Evolutionary conservation across 768 basidiomycete species (phyloP).

Genomic region (Gelatoporia subvermispora): DNA sequence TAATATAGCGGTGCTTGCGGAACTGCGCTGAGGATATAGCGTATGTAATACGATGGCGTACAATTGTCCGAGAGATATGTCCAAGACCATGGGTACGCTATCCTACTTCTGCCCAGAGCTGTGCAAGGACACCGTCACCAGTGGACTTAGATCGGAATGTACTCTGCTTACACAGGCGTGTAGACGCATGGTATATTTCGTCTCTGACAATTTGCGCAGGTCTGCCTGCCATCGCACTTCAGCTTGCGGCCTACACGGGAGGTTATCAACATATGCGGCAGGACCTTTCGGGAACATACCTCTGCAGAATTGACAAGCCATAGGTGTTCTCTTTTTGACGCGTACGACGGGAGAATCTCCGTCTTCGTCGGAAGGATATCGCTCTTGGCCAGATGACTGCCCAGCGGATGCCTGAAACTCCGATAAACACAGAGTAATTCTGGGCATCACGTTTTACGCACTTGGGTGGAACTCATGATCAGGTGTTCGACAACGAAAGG

Average conservation of each 20-base stretch:
- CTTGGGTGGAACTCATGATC: neutral
- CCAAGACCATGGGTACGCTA: neutral
- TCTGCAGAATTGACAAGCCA: constrained; percentile 75
- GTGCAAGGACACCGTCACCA: neutral
- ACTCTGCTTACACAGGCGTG: constrained; percentile 53
- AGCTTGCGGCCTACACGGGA: constrained; percentile 52
- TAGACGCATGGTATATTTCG: constrained; percentile 57
- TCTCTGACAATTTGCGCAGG: constrained; percentile 62
- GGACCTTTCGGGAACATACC: constrained; percentile 31
- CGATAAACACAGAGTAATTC: too few species aligned
- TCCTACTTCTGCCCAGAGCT: constrained; percentile 11
- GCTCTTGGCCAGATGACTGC: neutral
- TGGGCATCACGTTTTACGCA: neutral
- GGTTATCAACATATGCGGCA: neutral
- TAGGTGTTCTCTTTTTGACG: constrained; percentile 39
- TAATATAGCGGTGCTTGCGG: too few species aligned
- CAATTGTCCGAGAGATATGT: too few species aligned
- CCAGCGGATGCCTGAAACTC: neutral
- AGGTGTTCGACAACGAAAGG: too few species aligned
- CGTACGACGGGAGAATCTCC: neutral
- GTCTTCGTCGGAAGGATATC: neutral
- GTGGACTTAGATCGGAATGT: neutral
- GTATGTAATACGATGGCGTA: too few species aligned
- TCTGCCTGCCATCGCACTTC: constrained; percentile 68
- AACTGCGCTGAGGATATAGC: too few species aligned